These are phyloP conservation scores for Tolypocladium tropicale DNA, from an alignment of 2,329 filamentous ascomycete species.

Conservation along the genomic window DNA sequence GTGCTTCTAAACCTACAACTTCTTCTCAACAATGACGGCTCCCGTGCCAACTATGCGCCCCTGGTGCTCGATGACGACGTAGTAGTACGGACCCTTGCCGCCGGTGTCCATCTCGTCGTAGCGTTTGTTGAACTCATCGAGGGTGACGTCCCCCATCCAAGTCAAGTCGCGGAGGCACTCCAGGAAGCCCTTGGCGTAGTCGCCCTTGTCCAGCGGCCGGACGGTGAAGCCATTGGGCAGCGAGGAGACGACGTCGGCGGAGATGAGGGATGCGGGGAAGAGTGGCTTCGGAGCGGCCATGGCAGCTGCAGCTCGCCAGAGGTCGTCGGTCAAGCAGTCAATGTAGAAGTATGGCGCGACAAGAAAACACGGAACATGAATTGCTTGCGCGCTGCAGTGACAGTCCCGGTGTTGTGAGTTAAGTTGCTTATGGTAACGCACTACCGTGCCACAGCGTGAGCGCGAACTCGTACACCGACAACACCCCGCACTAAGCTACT, in stretches of 20 bases:
- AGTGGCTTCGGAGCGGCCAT: conserved; percentile 26
- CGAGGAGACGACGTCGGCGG: conserved; percentile 44
- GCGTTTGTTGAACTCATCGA: conserved; percentile 54
- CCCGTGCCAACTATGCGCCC: conserved; percentile 62
- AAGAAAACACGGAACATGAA: neutral
- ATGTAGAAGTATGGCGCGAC: neutral
- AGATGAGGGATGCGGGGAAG: conserved; percentile 58
- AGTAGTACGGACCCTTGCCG: conserved; percentile 48
- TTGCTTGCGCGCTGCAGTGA: neutral
- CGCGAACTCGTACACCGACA: neutral
- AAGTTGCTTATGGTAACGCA: too few species aligned
- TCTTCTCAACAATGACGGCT: conserved; percentile 67
- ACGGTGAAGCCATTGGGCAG: conserved; percentile 62
- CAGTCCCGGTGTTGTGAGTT: neutral
- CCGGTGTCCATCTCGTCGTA: conserved; percentile 46
- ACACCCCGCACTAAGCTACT: neutral
- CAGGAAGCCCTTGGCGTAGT: conserved; percentile 63
- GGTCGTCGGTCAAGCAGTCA: neutral
- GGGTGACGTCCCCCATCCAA: conserved; percentile 61
- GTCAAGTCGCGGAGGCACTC: conserved; percentile 68
- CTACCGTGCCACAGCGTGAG: too few species aligned
- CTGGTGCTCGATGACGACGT: conserved; percentile 58
- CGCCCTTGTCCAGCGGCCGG: conserved; percentile 56
- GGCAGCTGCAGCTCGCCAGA: neutral
- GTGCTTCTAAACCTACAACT: conserved; percentile 43